Evolutionary conservation across 179 eudicot species (phyloP), one percentile per base, ranked within the genome.

Genomic region (Gypsophila paniculata): DNA sequence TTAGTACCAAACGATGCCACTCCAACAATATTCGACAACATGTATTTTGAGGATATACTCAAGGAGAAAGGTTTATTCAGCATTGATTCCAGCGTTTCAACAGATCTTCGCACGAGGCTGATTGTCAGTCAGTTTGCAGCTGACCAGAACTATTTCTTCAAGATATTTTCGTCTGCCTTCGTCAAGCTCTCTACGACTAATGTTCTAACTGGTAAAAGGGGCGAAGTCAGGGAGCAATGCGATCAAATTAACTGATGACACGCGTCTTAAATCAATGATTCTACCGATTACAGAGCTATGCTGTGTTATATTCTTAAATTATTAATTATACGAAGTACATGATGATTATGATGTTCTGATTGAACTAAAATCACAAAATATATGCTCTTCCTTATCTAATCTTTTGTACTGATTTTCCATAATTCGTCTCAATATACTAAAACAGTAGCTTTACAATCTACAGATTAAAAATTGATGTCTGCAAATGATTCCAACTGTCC

Each of bases 81-180:
- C 26, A 65, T 89, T 4, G 88, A 87, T 17, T 74, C 83, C 0
- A 82, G 72, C 32, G 32, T 89, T 68, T 66, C 89, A 10, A 61
- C 25, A 10, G 85, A 89, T 71, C 78, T 75, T 5, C 72, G 80
- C 22, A 87, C 88, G 3, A 79, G 62, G 39, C 58, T 72, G 0
- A 74, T 77, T 44, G 88, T 78, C 2, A 18, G 12, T 3, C 74
- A 48, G n/a, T 89, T 87, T 61, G 86, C 86, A 0, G 59, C 3
- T 2, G 82, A 89, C 73, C 77, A 73, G 53, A 73, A 71, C 0
- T 60, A 36, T 2, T 89, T 89, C 76, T 87, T 85, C 49, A 49
- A 57, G 75, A 76, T 72, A 0, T 89, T 89, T 44, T 75, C 94
- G 8, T 84, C 91, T 29, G 91, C 85, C 3, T 87, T 89, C 59